These are phyloP conservation scores for Ogataea henricii DNA, from an alignment of 805 yeast genomes.

Conservation along the genomic window DNA sequence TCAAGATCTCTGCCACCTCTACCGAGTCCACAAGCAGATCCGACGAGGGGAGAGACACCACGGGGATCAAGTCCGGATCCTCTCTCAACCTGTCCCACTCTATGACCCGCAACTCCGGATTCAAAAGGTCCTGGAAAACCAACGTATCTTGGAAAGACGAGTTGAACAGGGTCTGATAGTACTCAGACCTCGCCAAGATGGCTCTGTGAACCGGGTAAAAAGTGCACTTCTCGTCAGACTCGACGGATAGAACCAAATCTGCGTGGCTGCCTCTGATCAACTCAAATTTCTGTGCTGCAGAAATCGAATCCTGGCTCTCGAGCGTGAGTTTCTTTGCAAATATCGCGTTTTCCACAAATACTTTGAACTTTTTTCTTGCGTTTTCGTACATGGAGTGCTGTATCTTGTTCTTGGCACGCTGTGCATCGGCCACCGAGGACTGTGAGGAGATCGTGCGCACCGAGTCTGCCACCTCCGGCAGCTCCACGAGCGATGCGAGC, in stretches of 20 bases:
- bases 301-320: constrained; percentile 12
- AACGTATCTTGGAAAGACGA: constrained; percentile 42
- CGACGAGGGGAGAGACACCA: constrained; percentile 23
- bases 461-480: constrained; percentile 38
- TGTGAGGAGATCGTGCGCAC: constrained; percentile 28
- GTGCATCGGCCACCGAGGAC: constrained; percentile 21
- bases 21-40: constrained; percentile 10
- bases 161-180: constrained; percentile 62
- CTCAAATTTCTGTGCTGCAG: constrained; percentile 25
- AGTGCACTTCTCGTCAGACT: constrained; percentile 23
- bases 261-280: constrained; percentile 38
- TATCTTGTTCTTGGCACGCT: constrained; percentile 37
- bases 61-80: constrained; percentile 22
- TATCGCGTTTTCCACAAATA: constrained; percentile 32
- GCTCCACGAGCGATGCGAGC: constrained; percentile 40
- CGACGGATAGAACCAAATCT: constrained; percentile 48
- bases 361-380: constrained; percentile 38
- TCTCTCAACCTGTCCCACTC: constrained; percentile 20
- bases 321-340: constrained; percentile 21
- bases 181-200: constrained; percentile 60
- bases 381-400: constrained; percentile 37
- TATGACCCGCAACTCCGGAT: constrained; percentile 18
- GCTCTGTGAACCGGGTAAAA: constrained; percentile 68
- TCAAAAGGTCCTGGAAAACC: constrained; percentile 19
- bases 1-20: constrained; percentile 42